Evolutionary conservation across 306 rosid species (phyloP), one percentile per base, ranked within the genome.

Genomic region (Hippophae rhamnoides): DNA sequence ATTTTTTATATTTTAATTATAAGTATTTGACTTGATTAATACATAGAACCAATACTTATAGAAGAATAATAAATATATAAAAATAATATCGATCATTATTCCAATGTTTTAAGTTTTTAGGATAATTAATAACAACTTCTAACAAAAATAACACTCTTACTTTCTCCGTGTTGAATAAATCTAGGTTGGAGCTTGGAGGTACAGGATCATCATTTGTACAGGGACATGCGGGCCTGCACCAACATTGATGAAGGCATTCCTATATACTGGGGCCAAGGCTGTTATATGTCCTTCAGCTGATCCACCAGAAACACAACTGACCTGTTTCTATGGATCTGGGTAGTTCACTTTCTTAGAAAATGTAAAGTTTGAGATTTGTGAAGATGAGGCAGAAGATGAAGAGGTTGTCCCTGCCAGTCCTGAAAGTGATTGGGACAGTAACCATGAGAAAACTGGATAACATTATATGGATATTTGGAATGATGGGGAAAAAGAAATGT

Each of bases 121-220:
- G 1, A 18, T 0, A 18, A 1, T 18, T 18, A 18, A 18, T 18
- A 18, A 18, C 1, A 18, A 18, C 1, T 18, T 18, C 1, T 18
- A 18, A 18, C 23, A 18, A 18, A 18, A 18, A 18, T 18, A 31
- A 31, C 38, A 31, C 38, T 31, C 4, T 31, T 31, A 18, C 23
- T 31, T 2, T 4, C 38, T 31, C 5, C 38, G 64, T 75, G 38
- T 73, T 76, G 60, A 54, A 66, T 74, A 57, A 69, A 52, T 55
- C 18, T 60, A 93, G 99, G 94, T 84, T 75, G 99, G 99, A 84
- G 97, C 95, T 66, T 93, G 97, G 99, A 84, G 94, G 82, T 97
- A 93, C 76, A 80, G 95, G 73, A 93, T 93, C 64, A 86, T 93
- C 62, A 64, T 88, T 63, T 86, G 94, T 81, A 82, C 97, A 0